Evolutionary conservation across 345 rosid species (phyloP).

Genomic region (Kandelia obovata): DNA sequence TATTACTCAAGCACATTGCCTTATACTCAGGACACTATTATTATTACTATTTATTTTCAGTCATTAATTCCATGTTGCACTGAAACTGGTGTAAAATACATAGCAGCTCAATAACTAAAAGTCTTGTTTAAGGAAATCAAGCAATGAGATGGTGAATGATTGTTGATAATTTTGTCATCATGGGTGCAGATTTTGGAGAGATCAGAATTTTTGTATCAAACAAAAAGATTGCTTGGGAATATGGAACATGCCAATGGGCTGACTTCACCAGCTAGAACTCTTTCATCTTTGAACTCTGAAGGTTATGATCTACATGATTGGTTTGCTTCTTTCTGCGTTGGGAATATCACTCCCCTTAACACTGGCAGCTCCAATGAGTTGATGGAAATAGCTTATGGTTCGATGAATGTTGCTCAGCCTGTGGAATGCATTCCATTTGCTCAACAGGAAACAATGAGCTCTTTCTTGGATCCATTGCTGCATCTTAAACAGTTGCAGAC

Average conservation of each 20-base stretch:
- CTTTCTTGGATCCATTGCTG: slow-evolving; percentile 17
- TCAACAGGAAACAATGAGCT: slow-evolving; percentile 18
- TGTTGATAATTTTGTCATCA: slow-evolving; percentile 8
- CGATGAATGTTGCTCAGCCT: slow-evolving; percentile 24
- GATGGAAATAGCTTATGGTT: slow-evolving; percentile 32
- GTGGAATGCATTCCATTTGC: slow-evolving; percentile 11
- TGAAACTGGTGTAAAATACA: neutral
- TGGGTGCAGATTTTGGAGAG: slow-evolving; percentile 61
- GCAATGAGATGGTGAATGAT: neutral
- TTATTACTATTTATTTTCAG: neutral
- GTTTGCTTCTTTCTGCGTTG: slow-evolving; percentile 54
- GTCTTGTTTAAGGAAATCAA: no score
- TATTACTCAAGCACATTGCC: neutral
- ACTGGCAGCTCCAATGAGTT: slow-evolving; percentile 43
- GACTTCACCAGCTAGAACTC: slow-evolving; percentile 16
- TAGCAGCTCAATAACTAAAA: no score
- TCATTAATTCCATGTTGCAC: neutral
- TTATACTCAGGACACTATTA: neutral
- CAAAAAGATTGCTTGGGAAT: slow-evolving; percentile 40
- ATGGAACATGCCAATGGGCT: slow-evolving; percentile 25
- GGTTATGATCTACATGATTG: slow-evolving; percentile 42
- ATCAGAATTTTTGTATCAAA: slow-evolving; percentile 49
- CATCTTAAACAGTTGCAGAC: slow-evolving; percentile 1
- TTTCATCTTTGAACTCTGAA: slow-evolving; percentile 40
- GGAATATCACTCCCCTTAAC: slow-evolving; percentile 34